Conservation (phyloP, 1,139 yeast species). For the Blastobotrys illinoisensis region DNA sequence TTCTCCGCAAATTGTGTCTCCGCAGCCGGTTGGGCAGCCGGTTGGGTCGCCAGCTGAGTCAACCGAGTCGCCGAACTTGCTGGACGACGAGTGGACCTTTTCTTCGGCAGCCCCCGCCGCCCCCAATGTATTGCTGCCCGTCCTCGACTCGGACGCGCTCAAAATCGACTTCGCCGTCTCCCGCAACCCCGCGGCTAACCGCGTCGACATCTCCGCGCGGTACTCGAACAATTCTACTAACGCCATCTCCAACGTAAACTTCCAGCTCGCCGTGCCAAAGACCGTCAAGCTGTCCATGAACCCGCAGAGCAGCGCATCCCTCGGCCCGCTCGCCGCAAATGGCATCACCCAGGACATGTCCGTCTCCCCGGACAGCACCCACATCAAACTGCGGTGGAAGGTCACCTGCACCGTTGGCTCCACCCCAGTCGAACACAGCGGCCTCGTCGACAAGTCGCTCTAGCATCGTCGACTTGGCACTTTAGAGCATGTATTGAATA, state of each 20-base stretch:
- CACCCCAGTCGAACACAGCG: constrained; percentile 6
- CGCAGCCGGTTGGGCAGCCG: constrained; percentile 10
- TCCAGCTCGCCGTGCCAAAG: constrained; percentile 81
- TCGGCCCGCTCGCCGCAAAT: constrained; percentile 47
- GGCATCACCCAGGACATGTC: constrained; percentile 55
- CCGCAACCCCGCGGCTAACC: constrained; percentile 34
- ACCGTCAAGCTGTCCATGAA: constrained; percentile 56
- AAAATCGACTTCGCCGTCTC: constrained; percentile 47
- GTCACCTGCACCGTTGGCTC: constrained; percentile 41
- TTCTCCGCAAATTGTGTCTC: too few species aligned
- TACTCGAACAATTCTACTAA: constrained; percentile 46
- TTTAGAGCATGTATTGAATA: constrained; percentile 4
- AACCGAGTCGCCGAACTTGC: constrained; percentile 5
- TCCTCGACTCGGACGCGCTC: constrained; percentile 35
- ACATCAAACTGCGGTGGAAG: constrained; percentile 77
- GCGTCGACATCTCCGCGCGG: constrained; percentile 42
- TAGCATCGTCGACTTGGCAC: constrained; percentile 6
- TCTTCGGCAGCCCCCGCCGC: constrained; percentile 16
- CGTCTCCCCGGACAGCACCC: constrained; percentile 43
- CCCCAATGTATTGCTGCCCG: too few species aligned
- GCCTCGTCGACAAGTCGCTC: constrained; percentile 8
- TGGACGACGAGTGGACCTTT: constrained; percentile 18
- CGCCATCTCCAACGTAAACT: constrained; percentile 48
- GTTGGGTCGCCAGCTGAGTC: constrained; percentile 30
- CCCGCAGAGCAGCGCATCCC: constrained; percentile 58